Evolutionary conservation across 2,329 filamentous ascomycete genomes (phyloP).

Genomic region (Botrytis sinoallii): DNA sequence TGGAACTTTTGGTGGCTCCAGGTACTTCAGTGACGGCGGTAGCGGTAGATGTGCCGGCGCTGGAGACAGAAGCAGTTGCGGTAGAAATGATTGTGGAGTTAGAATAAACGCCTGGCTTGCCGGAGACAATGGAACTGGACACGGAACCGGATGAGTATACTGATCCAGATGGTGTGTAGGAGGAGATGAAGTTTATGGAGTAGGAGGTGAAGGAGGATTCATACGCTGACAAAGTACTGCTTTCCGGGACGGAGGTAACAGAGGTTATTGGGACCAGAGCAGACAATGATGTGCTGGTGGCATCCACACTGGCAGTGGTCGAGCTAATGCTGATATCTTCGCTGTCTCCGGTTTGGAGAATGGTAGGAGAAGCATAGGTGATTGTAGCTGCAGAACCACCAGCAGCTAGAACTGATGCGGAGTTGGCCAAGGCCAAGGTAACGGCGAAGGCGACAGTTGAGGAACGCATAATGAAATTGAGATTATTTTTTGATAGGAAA

Average conservation of each 20-base stretch:
- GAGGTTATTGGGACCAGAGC: not conserved
- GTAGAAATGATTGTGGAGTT: slow-evolving; percentile 12
- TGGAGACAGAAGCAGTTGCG: not conserved
- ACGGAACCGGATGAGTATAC: not conserved
- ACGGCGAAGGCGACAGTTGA: slow-evolving; percentile 17
- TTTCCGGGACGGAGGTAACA: not conserved
- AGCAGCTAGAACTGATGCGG: slow-evolving; percentile 13
- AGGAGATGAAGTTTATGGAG: not conserved
- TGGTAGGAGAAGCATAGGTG: not conserved
- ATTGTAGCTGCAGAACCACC: not conserved
- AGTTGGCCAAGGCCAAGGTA: slow-evolving; percentile 13
- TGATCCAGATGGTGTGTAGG: not conserved
- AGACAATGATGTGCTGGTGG: not conserved
- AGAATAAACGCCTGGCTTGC: slow-evolving; percentile 5
- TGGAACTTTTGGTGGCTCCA: not conserved
- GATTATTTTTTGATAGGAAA: not conserved
- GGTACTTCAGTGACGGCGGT: slow-evolving; percentile 2
- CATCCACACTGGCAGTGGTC: not conserved
- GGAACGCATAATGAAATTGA: slow-evolving; percentile 18
- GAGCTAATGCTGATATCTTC: not conserved
- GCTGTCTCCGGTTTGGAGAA: not conserved
- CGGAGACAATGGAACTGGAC: not conserved
- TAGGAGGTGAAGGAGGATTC: not conserved
- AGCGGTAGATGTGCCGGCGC: slow-evolving; percentile 7
- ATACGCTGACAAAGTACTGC: not conserved